Percentiles rank a stretch among this genome's conserved stretches.
phyloP scores from a whole-genome alignment of 2,329 filamentous ascomycete species.

The Sporothrix mexicana region DNA sequence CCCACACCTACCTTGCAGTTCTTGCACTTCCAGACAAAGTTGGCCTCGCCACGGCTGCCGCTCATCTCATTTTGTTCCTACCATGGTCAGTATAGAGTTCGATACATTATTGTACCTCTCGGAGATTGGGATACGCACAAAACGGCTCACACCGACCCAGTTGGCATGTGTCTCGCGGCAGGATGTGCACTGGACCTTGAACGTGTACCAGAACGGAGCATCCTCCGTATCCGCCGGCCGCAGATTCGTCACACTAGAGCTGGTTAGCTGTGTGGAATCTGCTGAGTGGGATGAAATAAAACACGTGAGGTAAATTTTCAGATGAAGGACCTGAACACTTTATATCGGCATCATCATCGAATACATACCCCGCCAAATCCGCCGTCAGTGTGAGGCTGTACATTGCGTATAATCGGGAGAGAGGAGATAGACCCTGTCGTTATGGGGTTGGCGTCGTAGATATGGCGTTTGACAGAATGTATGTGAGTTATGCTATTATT shows the following conservation, averaged over 20 bases:
- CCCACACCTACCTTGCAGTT: constrained; percentile 78
- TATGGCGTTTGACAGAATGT: neutral
- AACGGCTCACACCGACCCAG: constrained; percentile 82
- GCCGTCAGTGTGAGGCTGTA: constrained; percentile 70
- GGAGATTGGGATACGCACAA: constrained; percentile 63
- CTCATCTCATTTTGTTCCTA: constrained; percentile 91
- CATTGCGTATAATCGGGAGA: constrained; percentile 52
- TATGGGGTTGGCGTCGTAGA: neutral
- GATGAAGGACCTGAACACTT: neutral
- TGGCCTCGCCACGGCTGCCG: constrained; percentile 91
- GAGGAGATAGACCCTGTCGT: neutral
- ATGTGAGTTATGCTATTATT: neutral
- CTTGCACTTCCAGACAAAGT: constrained; percentile 99
- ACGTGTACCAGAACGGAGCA: constrained; percentile 92
- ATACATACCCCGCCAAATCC: constrained; percentile 69
- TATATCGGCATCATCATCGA: neutral
- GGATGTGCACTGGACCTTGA: constrained; percentile 98
- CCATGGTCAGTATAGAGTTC: neutral
- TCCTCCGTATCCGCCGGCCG: constrained; percentile 81
- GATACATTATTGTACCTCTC: neutral
- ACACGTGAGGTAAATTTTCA: neutral
- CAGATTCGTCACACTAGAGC: constrained; percentile 81
- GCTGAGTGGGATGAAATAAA: neutral
- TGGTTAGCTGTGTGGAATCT: constrained; percentile 4
- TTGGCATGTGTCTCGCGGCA: constrained; percentile 92